Evolutionary conservation across 2,329 filamentous ascomycete genomes (phyloP), one percentile per base, ranked within the genome.

Genomic region (Colletotrichum orchidophilum): DNA sequence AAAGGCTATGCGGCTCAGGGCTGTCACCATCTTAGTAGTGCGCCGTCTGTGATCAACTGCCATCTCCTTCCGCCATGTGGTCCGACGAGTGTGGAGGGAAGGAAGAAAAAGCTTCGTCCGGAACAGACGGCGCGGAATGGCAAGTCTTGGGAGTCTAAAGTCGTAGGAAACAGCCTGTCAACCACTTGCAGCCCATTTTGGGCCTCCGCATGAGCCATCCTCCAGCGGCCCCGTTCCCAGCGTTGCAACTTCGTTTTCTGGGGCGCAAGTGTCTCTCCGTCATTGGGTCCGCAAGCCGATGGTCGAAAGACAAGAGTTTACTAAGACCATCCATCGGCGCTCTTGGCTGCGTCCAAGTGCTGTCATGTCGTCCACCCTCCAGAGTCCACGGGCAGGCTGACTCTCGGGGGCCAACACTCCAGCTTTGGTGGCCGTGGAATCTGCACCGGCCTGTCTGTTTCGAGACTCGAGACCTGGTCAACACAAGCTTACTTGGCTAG

Each of bases 121-220:
- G 66, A 69, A 59, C 35, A 64, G 53, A 65, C 52, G 54, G 50
- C 52, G 57, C 60, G 63, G 67, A 26, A 70, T 71, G 67, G 63
- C 18, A 11, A 35, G 63, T 70, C 67, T 66, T 66, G 67, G 63
- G 29, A 35, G 13, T 33, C 42, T 26, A 52, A 26, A 63, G 66
- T 58, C 59, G 58, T 69, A 42, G 53, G 46, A 59, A 29, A 11
- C 54, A 53, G 54, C 24, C 26, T 50, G 29, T 62, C 61, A 46
- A 26, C 15, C 18, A 54, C 52, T 29, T 26, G 24, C 35, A 29
- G 35, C 58, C n/a, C 27, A 7, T 29, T 26, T 55, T n/a, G 26
- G 27, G 21, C 50, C 26, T 46, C 42, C 49, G 27, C 42, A 33
- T 39, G n/a, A 57, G 15, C 27, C n/a, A 35, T 15, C 31, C 9